A percentile compares a stretch with the other conserved stretches of the same genome.
phyloP scores from a whole-genome alignment of 2,329 filamentous ascomycete genomes.

The Setomelanomma holmii region DNA sequence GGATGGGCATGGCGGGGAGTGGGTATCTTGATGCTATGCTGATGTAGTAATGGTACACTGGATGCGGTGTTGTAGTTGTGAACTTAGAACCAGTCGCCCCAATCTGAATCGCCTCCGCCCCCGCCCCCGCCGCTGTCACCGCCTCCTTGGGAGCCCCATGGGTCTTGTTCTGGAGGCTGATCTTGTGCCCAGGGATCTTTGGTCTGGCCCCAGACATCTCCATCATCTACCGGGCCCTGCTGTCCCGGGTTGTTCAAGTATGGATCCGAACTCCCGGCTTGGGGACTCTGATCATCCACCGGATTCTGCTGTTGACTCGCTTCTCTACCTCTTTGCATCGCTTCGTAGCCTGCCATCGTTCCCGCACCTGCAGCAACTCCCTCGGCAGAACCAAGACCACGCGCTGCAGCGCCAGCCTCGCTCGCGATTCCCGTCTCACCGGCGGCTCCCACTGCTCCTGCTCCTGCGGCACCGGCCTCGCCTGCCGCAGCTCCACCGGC shows the following conservation, averaged over 20 bases:
- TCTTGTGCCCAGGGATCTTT: conserved; percentile 35
- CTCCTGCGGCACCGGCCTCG: conserved; percentile 47
- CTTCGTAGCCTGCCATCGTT: conserved; percentile 68
- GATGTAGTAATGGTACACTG: neutral
- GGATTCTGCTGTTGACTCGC: conserved; percentile 15
- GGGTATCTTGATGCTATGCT: neutral
- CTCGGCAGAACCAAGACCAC: conserved; percentile 49
- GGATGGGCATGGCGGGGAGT: neutral
- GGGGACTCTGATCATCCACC: conserved; percentile 37
- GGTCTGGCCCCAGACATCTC: conserved; percentile 38
- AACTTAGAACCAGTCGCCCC: conserved; percentile 32
- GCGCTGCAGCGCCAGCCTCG: conserved; percentile 58
- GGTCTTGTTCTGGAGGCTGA: conserved; percentile 30
- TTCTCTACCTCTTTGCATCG: conserved; percentile 62
- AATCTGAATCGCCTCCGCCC: conserved; percentile 29
- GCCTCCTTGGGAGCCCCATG: conserved; percentile 38
- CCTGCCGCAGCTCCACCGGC: conserved; percentile 50
- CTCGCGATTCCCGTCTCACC: conserved; percentile 52
- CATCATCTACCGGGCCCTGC: conserved; percentile 23
- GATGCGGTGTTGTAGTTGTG: neutral
- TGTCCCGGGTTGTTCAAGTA: conserved; percentile 27
- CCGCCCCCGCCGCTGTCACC: conserved; percentile 29
- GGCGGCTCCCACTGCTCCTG: conserved; percentile 50
- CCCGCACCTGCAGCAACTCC: conserved; percentile 61
- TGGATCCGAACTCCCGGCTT: conserved; percentile 25